phyloP scores from a whole-genome alignment of 2,329 filamentous ascomycete species.

The Aureobasidium sp. region DNA sequence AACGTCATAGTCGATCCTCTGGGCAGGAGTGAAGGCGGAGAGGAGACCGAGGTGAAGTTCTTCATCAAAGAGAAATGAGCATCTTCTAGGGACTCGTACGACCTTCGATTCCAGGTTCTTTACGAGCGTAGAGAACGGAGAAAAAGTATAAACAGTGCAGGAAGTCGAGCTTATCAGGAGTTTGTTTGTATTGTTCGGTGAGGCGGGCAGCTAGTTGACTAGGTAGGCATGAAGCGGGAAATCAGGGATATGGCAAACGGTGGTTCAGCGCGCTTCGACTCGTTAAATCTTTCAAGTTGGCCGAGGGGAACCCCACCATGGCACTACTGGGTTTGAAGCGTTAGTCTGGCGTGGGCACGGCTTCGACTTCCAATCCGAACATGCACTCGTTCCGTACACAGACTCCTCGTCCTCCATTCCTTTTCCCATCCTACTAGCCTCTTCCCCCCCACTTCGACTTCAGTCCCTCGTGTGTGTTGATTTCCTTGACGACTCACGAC shows the following conservation, averaged over 20 bases:
- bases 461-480: background rate
- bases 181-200: background rate
- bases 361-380: background rate
- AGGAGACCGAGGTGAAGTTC: background rate
- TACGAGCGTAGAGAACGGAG: background rate
- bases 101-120: background rate
- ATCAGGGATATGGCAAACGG: background rate
- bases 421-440: background rate
- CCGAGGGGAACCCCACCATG: constrained; percentile 7
- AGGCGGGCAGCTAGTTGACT: no score
- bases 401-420: background rate
- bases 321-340: background rate
- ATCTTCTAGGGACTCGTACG: background rate
- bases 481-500: background rate
- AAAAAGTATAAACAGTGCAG: no score
- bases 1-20: background rate
- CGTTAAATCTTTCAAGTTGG: constrained; percentile 10
- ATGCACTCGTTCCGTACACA: background rate
- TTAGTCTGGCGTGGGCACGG: background rate
- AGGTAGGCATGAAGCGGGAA: background rate
- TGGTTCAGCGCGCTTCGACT: background rate
- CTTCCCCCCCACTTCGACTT: background rate
- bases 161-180: no score
- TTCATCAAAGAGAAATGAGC: background rate
- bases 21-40: background rate